Base-by-base conservation (phyloP, 1,284 basidiomycete species). In the Ceratobasidium sp. region DNA sequence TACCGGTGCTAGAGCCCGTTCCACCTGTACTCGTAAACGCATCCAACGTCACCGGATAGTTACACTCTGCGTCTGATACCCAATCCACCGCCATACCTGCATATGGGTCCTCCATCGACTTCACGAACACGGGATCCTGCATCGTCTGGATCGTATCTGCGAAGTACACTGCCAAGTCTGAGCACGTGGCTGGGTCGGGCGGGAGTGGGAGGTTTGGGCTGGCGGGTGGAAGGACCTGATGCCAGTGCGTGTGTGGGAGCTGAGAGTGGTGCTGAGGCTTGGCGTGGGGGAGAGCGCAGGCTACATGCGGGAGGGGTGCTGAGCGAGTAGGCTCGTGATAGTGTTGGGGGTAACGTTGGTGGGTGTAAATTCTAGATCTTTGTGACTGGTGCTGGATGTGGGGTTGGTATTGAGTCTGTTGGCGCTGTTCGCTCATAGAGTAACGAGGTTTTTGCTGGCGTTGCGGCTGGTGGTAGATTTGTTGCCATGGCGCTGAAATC, bases 171-270 rank as follows among this genome's bases (percentile, higher is more conserved):
- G 67, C 67, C 21, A 70, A 26, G 21, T 70, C 67, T 7, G 55
- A 59, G 46, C 55, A 70, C 14, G 67, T 54, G 32, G 26, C 44
- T 14, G 44, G 67, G 21, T 70, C 67, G n/a, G 44, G 55, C 21
- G 67, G 67, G 55, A 70, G 59, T 21, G 67, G 67, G 13, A 70
- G 55, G 13, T 46, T 70, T 6, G 67, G 55, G 23, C 59, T 54
- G 18, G 28, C 30, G 21, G 67, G 55, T 16, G 67, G 67, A 9
- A 59, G 55, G 44, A 59, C 55, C 23, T 26, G 44, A 21, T 70
- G 67, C 67, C 67, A 70, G 46, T 70, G 67, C 11, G 26, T 49
- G 21, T 70, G 67, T 2, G 43, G 16, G 23, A 70, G 44, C 28
- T 70, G 55, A 14, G 49, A 57, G 44, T 70, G 54, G 32, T 70